Base-by-base conservation (phyloP, 2,329 filamentous ascomycete species). In the Trichoderma afroharzianum region DNA sequence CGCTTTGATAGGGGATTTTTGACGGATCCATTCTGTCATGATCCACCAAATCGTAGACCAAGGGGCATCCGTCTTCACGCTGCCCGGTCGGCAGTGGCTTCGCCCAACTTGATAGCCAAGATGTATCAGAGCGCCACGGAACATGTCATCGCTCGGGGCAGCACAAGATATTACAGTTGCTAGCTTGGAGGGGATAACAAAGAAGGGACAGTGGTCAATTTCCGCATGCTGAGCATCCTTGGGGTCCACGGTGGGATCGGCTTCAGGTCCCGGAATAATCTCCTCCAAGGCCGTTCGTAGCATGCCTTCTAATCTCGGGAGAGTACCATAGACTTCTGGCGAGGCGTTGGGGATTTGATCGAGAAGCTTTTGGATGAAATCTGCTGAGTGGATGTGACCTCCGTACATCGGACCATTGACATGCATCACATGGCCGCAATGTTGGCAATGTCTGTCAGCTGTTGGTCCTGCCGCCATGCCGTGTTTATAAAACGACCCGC, bases 331-430 rank as follows among this genome's bases (percentile, higher is more conserved):
- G 0, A 90, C 87, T 0, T 90, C 85, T 30, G 86, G 85, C 62
- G 94, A 88, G 1, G 90, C 88, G 4, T 85, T 82, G 1, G 93
- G 90, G 9, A 97, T 85, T 71, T 91, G 88, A 57, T 90, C 88
- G 18, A 99, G 85, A 28, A 99, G 90, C 70, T 88, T 88, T 77
- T 92, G 88, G 73, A 99, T 90, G 78, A 98, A 99, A 2, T 90
- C 88, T 7, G 90, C 87, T 58, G 94, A 94, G 81, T 99, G 96
- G 9, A 99, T 84, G 24, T 92, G 92, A 1, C 96, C 96, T 39
- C 89, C 95, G 83, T 95, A 99, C 95, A 99, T 98, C 0, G 96
- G 96, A 2, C 96, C 96, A 5, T 90, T 92, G 15, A 98, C 81
- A 80, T 98, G 96, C 82, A 92, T 97, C 79, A 92, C 95, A 78